A percentile compares a stretch with the other conserved stretches of the same genome.
These are phyloP conservation scores for Claviceps africana DNA, from an alignment of 2,329 filamentous ascomycete species.

Conservation along the genomic window DNA sequence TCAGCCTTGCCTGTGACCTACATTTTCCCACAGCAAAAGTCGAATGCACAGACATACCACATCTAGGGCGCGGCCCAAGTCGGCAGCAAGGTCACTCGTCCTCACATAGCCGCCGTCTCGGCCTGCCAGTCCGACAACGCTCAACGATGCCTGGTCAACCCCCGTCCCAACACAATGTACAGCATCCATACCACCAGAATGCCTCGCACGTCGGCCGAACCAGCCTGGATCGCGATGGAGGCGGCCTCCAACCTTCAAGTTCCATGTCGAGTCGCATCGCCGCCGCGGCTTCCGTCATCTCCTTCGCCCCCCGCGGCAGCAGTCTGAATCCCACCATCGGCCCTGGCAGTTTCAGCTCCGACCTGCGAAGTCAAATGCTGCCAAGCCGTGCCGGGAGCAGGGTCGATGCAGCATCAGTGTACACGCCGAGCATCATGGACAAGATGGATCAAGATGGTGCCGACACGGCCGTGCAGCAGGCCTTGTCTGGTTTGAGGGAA, in stretches of 20 bases:
- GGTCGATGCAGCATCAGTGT: conserved; percentile 21
- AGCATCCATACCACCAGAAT: conserved; percentile 17
- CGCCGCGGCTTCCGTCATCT: conserved; percentile 41
- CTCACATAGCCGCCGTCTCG: conserved; percentile 20
- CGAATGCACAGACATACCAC: conserved; percentile 23
- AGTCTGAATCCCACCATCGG: conserved; percentile 58
- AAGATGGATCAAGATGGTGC: conserved; percentile 50
- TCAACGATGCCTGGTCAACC: conserved; percentile 18
- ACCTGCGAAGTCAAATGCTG: conserved; percentile 58
- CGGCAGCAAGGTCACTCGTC: conserved; percentile 21
- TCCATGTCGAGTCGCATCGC: conserved; percentile 30
- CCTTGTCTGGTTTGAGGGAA: conserved; percentile 63
- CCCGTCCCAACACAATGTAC: conserved; percentile 23
- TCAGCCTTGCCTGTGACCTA: not conserved
- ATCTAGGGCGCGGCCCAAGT: conserved; percentile 24
- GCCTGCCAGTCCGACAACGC: conserved; percentile 16
- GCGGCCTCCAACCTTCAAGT: conserved; percentile 35
- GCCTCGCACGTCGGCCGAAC: conserved; percentile 20
- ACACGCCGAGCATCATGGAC: conserved; percentile 31
- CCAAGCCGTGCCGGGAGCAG: conserved; percentile 22
- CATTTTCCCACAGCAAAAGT: conserved; percentile 10
- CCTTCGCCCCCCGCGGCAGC: conserved; percentile 51
- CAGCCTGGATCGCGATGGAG: conserved; percentile 43
- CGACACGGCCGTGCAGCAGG: conserved; percentile 49
- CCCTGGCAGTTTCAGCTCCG: conserved; percentile 80